Percentiles rank a stretch among this genome's conserved stretches.
phyloP scores from a whole-genome alignment of 441 rosid species.

The Bruguiera hainesii region DNA sequence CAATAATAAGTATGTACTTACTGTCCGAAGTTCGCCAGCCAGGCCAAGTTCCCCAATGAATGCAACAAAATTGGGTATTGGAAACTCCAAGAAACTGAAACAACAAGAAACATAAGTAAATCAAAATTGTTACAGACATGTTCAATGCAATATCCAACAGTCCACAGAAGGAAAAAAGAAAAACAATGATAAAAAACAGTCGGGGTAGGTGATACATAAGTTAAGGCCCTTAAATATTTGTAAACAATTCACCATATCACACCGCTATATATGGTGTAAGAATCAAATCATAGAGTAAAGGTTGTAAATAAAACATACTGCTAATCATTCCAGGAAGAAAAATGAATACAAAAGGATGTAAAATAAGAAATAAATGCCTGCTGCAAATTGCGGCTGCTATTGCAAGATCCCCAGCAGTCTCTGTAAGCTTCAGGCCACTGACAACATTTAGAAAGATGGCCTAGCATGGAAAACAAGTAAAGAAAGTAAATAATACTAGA shows the following conservation, averaged over 20 bases:
- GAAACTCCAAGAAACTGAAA: slow-evolving; percentile 73
- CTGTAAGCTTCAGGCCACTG: slow-evolving; percentile 58
- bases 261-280: too few relatives aligned
- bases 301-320: too few relatives aligned
- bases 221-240: too few relatives aligned
- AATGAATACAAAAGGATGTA: not conserved
- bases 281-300: too few relatives aligned
- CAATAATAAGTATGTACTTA: slow-evolving; percentile 21
- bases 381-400: slow-evolving; percentile 85
- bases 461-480: slow-evolving; percentile 23
- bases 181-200: not conserved
- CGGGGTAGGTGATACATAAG: too few relatives aligned
- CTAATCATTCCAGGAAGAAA: not conserved
- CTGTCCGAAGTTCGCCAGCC: slow-evolving; percentile 71
- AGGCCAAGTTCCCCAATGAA: slow-evolving; percentile 78
- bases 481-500: not conserved
- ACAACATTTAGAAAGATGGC: slow-evolving; percentile 66
- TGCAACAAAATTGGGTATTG: slow-evolving; percentile 61
- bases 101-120: not conserved
- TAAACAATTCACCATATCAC: too few relatives aligned
- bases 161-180: not conserved
- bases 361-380: slow-evolving; percentile 36
- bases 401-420: slow-evolving; percentile 84
- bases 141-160: not conserved
- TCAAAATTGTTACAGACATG: not conserved